Conservation (phyloP, 2,329 filamentous ascomycete genomes). For the Ophioceras dolichostomum region DNA sequence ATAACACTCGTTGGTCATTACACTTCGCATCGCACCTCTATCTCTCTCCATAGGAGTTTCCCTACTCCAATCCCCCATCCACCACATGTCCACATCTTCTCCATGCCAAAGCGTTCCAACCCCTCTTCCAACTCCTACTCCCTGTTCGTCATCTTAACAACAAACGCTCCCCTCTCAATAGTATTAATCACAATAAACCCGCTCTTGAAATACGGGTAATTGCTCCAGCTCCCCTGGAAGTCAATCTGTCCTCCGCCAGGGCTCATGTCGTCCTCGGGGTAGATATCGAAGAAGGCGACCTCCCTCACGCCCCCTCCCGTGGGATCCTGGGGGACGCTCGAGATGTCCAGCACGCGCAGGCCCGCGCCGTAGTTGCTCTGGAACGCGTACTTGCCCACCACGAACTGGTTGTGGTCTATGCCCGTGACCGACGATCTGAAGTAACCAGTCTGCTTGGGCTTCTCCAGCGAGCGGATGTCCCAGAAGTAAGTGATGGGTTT, state of each 20-base stretch:
- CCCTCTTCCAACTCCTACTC: too few relatives aligned
- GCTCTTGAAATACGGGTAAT: constrained; percentile 27
- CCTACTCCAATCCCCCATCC: too few relatives aligned
- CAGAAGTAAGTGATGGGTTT: constrained; percentile 36
- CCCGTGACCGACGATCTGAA: constrained; percentile 22
- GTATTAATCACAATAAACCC: constrained; percentile 30
- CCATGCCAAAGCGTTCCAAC: too few relatives aligned
- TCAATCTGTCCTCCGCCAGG: constrained; percentile 20
- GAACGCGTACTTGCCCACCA: constrained; percentile 24
- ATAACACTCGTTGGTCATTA: too few relatives aligned
- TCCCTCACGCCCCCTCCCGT: constrained; percentile 27
- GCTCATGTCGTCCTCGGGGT: constrained; percentile 31
- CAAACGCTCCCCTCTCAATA: constrained; percentile 29
- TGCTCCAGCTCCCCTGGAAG: constrained; percentile 28
- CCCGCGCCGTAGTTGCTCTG: constrained; percentile 34
- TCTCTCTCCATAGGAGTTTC: too few relatives aligned
- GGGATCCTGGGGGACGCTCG: constrained; percentile 16
- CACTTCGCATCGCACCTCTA: too few relatives aligned
- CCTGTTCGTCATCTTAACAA: constrained; percentile 14
- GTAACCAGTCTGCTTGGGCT: constrained; percentile 27
- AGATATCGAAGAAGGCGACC: constrained; percentile 32
- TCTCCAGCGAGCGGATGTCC: constrained; percentile 28
- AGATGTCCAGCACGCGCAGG: constrained; percentile 21
- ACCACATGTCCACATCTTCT: too few relatives aligned
- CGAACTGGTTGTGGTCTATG: constrained; percentile 33